Evolutionary conservation across 192 early-diverging fungal genomes (phyloP), one percentile per base, ranked within the genome.

Genomic region (Borealophlyctis nickersoniae): DNA sequence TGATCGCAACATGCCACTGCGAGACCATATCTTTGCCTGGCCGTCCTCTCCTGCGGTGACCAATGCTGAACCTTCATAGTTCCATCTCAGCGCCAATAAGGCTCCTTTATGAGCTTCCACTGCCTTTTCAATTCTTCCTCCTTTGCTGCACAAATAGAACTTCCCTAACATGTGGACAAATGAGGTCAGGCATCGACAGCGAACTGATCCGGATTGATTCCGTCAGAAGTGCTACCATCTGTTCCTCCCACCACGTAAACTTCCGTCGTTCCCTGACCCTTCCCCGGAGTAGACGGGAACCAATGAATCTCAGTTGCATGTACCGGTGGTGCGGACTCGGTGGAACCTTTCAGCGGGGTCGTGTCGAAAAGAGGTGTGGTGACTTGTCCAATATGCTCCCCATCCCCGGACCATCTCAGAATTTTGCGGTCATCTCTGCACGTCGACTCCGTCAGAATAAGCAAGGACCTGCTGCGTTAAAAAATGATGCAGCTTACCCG

Each of bases 71-170:
- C 77, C 83, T 65, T 85, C 83, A 58, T 74, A 73, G 60, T 79
- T 85, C 80, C 80, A 85, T 61, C 71, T 55, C 58, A 85, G 55
- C 14, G 67, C 60, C 45, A 85, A 39, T 27, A 82, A 33, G 0
- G 83, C 83, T 9, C 83, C 83, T 52, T 77, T 74, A 55, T 85
- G 83, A 2, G 80, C 83, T 24, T 85, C 83, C 13, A 84, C 81
- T 4, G 52, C 52, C 65, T 84, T 84, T 32, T 85, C 83, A 11
- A 85, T 63, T 45, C 81, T 36, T 24, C 81, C 83, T 35, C 39
- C 58, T 52, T 84, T 85, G 16, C 74, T 62, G 52, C 75, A 79
- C 5, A 85, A 52, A 52, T 84, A 81, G 34, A 84, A 77, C 35
- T 79, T 84, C 11, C 83, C 82, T 83, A 36, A 28, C 4, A 26